These are phyloP conservation scores for Stenocarpella maydis DNA, from an alignment of 2,329 filamentous ascomycete species.

Conservation along the genomic window DNA sequence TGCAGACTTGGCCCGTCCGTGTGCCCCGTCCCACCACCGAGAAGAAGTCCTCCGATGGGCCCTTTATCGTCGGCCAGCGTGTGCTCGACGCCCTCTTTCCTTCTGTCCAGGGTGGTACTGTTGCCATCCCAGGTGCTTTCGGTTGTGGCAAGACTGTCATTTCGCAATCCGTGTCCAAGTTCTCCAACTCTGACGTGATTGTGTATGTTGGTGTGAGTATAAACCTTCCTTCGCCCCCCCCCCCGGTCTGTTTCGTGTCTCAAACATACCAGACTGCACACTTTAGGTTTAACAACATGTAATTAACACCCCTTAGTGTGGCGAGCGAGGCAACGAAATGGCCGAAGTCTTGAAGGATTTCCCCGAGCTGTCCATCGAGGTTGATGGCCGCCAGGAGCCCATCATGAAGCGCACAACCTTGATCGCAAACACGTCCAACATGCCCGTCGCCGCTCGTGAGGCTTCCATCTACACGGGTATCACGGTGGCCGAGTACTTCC, in stretches of 20 bases:
- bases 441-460: conserved; percentile 98
- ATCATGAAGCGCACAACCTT: conserved; percentile 99
- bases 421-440: conserved; percentile 99
- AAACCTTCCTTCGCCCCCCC: neutral
- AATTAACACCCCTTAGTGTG: conserved; percentile 43
- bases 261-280: neutral
- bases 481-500: conserved; percentile 94
- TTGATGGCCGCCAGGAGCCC: conserved; percentile 93
- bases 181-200: conserved; percentile 99
- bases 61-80: conserved; percentile 95
- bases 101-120: conserved; percentile 94
- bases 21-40: conserved; percentile 92
- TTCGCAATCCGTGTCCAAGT: conserved; percentile 97
- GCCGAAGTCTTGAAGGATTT: conserved; percentile 99
- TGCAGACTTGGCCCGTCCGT: conserved; percentile 98
- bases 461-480: conserved; percentile 98
- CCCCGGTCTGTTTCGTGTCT: too few relatives aligned
- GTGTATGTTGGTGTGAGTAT: conserved; percentile 80
- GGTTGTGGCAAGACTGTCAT: conserved; percentile 99
- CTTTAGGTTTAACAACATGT: neutral
- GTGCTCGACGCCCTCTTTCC: conserved; percentile 97
- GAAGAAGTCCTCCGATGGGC: conserved; percentile 87
- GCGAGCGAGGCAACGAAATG: conserved; percentile 99
- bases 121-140: conserved; percentile 97
- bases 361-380: conserved; percentile 93